A percentile compares a stretch with the other conserved stretches of the same genome.
These are phyloP conservation scores for Ottelia alismoides DNA, from an alignment of 106 monocot species.

Conservation along the genomic window DNA sequence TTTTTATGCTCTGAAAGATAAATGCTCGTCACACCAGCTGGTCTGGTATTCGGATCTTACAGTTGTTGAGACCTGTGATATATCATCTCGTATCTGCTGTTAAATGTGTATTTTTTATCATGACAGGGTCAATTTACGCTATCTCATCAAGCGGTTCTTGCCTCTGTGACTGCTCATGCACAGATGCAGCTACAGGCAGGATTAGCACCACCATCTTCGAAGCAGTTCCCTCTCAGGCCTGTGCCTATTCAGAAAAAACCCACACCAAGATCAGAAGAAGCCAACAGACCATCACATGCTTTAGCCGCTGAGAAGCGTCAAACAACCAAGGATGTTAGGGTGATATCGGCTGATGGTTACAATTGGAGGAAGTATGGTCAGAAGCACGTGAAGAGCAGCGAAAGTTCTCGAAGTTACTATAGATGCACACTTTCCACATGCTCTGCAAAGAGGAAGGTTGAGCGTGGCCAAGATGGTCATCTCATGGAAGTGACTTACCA, in stretches of 20 bases:
- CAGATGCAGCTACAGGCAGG: conserved; percentile 44
- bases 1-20: no score
- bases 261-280: conserved; percentile 11
- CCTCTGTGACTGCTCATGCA: conserved; percentile 66
- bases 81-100: no score
- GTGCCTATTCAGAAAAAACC: conserved; percentile 6
- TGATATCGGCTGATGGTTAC: conserved; percentile 37
- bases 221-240: conserved; percentile 9
- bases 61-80: background rate
- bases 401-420: conserved; percentile 60
- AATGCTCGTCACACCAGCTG: no score
- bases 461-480: conserved; percentile 53
- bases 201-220: conserved; percentile 13
- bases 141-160: conserved; percentile 69
- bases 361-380: conserved; percentile 83
- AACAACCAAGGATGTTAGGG: conserved; percentile 11
- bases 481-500: conserved; percentile 37
- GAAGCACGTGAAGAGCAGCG: conserved; percentile 76
- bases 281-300: conserved; percentile 1
- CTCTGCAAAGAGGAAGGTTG: conserved; percentile 66
- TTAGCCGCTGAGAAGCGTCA: conserved; percentile 11
- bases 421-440: conserved; percentile 52
- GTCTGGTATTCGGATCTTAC: no score
- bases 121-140: conserved; percentile 65
- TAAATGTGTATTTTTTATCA: background rate